A percentile compares a stretch with the other conserved stretches of the same genome.
Conservation (phyloP, 2,329 filamentous ascomycete genomes). For the Verticillium tricorpus region DNA sequence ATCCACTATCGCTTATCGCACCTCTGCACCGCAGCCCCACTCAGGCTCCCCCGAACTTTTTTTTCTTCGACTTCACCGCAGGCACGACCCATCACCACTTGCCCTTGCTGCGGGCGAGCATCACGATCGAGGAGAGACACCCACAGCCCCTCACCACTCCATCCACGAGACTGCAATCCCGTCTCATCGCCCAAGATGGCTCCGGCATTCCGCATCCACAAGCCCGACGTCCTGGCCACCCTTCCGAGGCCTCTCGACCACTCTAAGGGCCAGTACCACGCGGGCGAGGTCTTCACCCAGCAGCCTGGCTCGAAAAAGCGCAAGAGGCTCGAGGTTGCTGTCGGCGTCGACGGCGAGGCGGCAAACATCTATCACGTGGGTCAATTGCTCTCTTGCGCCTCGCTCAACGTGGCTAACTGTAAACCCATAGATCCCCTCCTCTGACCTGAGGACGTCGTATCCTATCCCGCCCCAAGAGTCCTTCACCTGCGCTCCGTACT, state of each 20-base stretch:
- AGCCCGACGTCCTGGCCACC: slow-evolving; percentile 58
- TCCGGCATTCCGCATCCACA: slow-evolving; percentile 57
- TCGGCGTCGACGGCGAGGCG: slow-evolving; percentile 62
- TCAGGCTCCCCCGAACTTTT: slow-evolving; percentile 9
- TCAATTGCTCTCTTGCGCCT: slow-evolving; percentile 8
- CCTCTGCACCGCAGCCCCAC: neutral
- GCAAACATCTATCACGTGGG: slow-evolving; percentile 63
- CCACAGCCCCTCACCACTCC: neutral
- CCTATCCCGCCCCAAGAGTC: slow-evolving; percentile 61
- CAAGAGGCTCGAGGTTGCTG: slow-evolving; percentile 58
- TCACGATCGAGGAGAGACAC: neutral
- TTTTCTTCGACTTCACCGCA: slow-evolving; percentile 9
- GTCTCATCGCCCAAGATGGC: slow-evolving; percentile 37
- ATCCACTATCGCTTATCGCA: neutral
- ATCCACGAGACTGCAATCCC: neutral
- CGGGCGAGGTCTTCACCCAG: slow-evolving; percentile 58
- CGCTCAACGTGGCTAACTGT: slow-evolving; percentile 12
- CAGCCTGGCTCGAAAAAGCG: slow-evolving; percentile 53
- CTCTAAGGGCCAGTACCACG: slow-evolving; percentile 42
- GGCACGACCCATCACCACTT: neutral
- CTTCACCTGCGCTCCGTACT: slow-evolving; percentile 59
- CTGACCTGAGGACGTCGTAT: slow-evolving; percentile 61
- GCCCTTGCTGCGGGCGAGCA: neutral
- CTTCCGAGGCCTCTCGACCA: slow-evolving; percentile 55
- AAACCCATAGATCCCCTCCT: slow-evolving; percentile 48